Evolutionary conservation across 164 flowering plant species (phyloP).

Genomic region (Magnolia sinica): DNA sequence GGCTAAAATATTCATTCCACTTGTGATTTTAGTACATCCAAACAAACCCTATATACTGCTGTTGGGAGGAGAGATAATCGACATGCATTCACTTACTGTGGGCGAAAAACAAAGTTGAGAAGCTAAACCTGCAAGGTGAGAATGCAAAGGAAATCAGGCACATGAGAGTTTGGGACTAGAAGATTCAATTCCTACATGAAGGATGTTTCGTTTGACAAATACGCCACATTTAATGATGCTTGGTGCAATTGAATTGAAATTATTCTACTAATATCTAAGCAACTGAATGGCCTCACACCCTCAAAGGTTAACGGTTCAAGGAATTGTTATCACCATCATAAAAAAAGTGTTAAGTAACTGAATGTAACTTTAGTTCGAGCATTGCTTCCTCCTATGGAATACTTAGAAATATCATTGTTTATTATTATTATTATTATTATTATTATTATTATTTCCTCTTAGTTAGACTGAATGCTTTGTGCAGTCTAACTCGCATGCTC

Average conservation of each 20-base stretch:
- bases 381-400: too few species aligned
- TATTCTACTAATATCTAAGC: neutral
- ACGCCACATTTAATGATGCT: neutral
- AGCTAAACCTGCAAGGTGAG: conserved; percentile 69
- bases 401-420: too few species aligned
- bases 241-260: neutral
- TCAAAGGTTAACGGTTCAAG: neutral
- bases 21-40: neutral
- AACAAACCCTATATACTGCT: neutral
- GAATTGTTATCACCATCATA: neutral
- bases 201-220: neutral
- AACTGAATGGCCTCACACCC: neutral
- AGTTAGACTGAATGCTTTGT: too few species aligned
- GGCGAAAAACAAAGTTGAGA: conserved; percentile 68
- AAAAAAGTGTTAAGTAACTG: too few species aligned
- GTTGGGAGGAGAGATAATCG: neutral
- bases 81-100: conserved; percentile 61
- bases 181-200: neutral
- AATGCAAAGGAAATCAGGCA: conserved; percentile 3
- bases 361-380: too few species aligned
- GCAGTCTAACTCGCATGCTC: too few species aligned
- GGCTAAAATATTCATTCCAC: neutral
- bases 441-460: too few species aligned
- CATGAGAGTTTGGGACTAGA: neutral
- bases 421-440: too few species aligned